These are phyloP conservation scores for Pyricularia sp. DNA, from an alignment of 2,329 filamentous ascomycete species.

Conservation along the genomic window DNA sequence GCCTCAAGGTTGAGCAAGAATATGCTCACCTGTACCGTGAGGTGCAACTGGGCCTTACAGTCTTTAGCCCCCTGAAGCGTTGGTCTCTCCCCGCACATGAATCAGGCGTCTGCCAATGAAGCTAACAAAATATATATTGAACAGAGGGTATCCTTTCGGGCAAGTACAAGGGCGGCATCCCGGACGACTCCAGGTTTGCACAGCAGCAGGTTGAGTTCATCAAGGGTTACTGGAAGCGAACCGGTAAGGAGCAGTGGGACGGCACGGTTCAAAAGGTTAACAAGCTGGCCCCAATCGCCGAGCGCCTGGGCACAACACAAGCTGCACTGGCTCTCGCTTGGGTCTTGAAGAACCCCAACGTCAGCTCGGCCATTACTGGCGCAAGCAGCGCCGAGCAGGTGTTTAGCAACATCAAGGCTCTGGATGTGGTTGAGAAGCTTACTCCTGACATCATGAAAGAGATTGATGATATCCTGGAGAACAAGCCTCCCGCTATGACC, in stretches of 20 bases:
- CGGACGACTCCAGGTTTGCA: constrained; percentile 45
- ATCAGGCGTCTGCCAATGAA: constrained; percentile 8
- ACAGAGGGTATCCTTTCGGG: constrained; percentile 40
- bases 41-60: constrained; percentile 39
- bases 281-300: constrained; percentile 47
- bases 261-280: constrained; percentile 42
- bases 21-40: constrained; percentile 44
- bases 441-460: constrained; percentile 45
- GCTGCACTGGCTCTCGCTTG: constrained; percentile 46
- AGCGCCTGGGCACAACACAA: constrained; percentile 46
- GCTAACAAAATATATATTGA: not conserved
- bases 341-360: constrained; percentile 48
- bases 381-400: constrained; percentile 46
- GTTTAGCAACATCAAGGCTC: constrained; percentile 43
- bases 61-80: constrained; percentile 38
- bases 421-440: constrained; percentile 39
- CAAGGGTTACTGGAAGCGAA: constrained; percentile 36
- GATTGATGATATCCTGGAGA: constrained; percentile 45
- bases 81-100: not conserved
- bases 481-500: constrained; percentile 15
- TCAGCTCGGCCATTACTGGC: constrained; percentile 49
- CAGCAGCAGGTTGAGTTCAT: constrained; percentile 43
- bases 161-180: constrained; percentile 52
- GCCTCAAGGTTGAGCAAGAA: constrained; percentile 39
- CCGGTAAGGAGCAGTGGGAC: constrained; percentile 39